Evolutionary conservation across 106 monocot genomes (phyloP).

Genomic region (Acanthochlamys bracteata): DNA sequence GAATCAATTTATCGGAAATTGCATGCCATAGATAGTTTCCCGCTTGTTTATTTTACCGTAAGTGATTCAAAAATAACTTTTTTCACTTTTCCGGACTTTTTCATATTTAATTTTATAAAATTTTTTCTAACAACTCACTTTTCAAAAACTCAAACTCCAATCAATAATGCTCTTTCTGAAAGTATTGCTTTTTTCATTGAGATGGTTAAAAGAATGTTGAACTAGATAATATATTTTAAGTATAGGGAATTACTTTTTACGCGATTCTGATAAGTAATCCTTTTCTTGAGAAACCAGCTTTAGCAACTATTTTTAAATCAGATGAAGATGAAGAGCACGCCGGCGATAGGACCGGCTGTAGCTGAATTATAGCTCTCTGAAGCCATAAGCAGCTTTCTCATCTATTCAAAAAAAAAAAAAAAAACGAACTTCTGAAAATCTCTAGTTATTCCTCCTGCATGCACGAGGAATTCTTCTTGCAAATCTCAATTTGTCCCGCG

Average conservation of each 20-base stretch:
- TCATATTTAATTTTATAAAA: not conserved
- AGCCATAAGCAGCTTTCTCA: slow-evolving; percentile 30
- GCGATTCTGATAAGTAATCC: slow-evolving; percentile 9
- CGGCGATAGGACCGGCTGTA: slow-evolving; percentile 35
- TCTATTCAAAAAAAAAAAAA: slow-evolving; percentile 13
- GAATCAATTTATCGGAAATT: no score
- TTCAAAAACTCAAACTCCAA: no score
- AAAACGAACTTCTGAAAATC: slow-evolving; percentile 21
- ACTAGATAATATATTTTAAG: not conserved
- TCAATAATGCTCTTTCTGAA: no score
- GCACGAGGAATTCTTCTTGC: slow-evolving; percentile 16
- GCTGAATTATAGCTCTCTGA: slow-evolving; percentile 31
- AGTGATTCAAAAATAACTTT: no score
- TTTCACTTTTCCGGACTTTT: slow-evolving; percentile 32
- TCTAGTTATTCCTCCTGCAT: slow-evolving; percentile 28
- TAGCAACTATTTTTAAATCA: slow-evolving; percentile 36
- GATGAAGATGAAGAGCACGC: slow-evolving; percentile 35
- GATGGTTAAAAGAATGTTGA: no score
- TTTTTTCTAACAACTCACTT: no score
- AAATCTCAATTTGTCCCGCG: no score
- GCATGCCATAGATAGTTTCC: no score
- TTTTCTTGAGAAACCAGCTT: slow-evolving; percentile 20
- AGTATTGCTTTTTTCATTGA: no score
- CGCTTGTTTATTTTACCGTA: no score
- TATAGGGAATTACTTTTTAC: slow-evolving; percentile 15